Base-by-base conservation (phyloP, 2,329 filamentous ascomycete species). In the Epichloe baconii region DNA sequence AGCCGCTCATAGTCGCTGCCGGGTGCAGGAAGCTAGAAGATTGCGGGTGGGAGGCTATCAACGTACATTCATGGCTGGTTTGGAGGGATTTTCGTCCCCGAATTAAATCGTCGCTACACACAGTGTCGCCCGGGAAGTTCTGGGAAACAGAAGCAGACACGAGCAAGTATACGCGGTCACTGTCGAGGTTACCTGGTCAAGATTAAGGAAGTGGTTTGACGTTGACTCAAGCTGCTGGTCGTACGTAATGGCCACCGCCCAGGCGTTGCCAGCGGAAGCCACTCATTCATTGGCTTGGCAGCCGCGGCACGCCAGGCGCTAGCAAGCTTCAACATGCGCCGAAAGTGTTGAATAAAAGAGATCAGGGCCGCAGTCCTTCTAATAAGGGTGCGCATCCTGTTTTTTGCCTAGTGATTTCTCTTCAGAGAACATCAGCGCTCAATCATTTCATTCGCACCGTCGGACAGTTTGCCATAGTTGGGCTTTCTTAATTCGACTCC, bases 21-120 rank as follows among this genome's bases (percentile, higher is more conserved):
- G 36, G 26, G 26, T n/a, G 35, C 15, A 4, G 19, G 23, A 21
- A 31, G 14, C 17, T 21, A 10, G 15, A 34, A 17, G n/a, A 17
- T 3, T 42, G 38, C 17, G 26, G 40, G 17, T 12, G 26, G 36
- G 40, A 35, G 19, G 34, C 14, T 37, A n/a, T 31, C 42, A 35
- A 62, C 74, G 54, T 61, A 81, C 79, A 67, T 83, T 83, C 79
- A 83, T 80, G 59, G 54, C 71, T 62, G 15, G 47, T 31, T 19
- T 31, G n/a, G 26, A 17, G 31, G 35, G 21, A 15, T 36, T 21
- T 11, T 12, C 19, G 26, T 44, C 40, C 40, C 17, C 31, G 23
- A 31, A 35, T 43, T 23, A 17, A 19, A 35, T 36, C 14, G 34
- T 31, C 37, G n/a, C 35, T 36, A 12, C 7, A n/a, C 26, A 5